phyloP scores from a whole-genome alignment of 495 filamentous ascomycete genomes.

The Aspergillus heteromorphus region DNA sequence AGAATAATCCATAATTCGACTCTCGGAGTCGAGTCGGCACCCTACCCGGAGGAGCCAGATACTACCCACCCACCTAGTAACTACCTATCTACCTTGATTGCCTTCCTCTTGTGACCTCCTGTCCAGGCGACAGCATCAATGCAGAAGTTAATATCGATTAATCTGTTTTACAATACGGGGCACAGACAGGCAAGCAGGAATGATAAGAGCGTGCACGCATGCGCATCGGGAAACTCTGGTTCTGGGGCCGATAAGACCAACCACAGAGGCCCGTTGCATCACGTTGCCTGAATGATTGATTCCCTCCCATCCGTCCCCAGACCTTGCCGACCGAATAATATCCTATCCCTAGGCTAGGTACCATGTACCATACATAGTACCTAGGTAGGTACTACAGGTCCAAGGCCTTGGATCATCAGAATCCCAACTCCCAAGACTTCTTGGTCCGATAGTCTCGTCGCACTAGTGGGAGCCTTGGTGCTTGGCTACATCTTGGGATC shows the following conservation, averaged over 20 bases:
- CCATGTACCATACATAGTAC: too few relatives aligned
- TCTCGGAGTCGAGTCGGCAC: not conserved
- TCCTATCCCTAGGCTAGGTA: too few relatives aligned
- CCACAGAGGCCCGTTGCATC: slow-evolving; percentile 23
- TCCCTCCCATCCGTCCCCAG: not conserved
- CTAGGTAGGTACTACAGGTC: too few relatives aligned
- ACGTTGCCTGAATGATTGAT: too few relatives aligned
- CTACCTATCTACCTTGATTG: not conserved
- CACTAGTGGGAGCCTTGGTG: slow-evolving; percentile 11
- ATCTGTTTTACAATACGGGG: too few relatives aligned
- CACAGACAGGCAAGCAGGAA: too few relatives aligned
- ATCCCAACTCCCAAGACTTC: slow-evolving; percentile 13
- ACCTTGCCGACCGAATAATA: not conserved
- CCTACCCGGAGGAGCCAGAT: not conserved
- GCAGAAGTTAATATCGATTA: not conserved
- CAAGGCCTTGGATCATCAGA: not conserved
- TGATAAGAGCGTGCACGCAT: slow-evolving; percentile 3
- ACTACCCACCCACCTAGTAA: not conserved
- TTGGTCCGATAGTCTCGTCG: slow-evolving; percentile 11
- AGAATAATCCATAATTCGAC: not conserved
- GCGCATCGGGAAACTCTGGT: not conserved
- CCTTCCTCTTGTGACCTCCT: not conserved
- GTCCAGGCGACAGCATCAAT: not conserved
- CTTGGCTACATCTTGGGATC: not conserved
- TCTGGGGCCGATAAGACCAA: slow-evolving; percentile 31